Evolutionary conservation across 805 yeast genomes (phyloP).

Genomic region (Kurtzmaniella fragi): DNA sequence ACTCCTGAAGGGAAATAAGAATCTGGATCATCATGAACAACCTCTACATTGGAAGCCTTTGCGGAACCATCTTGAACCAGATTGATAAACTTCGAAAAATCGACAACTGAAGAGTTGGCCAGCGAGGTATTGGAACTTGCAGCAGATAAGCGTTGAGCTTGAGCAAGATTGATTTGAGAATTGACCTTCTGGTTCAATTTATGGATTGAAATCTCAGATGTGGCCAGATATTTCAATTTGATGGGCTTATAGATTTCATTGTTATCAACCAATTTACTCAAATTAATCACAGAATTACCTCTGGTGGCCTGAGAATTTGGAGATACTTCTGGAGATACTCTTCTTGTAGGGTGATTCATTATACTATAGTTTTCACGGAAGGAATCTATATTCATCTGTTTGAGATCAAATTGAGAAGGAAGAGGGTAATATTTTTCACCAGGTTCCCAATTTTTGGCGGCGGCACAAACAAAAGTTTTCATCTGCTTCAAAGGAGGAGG

Average conservation of each 20-base stretch:
- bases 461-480: constrained; percentile 25
- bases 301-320: constrained; percentile 39
- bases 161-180: constrained; percentile 31
- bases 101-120: constrained; percentile 18
- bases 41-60: constrained; percentile 3
- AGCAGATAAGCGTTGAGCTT: constrained; percentile 10
- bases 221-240: constrained; percentile 31
- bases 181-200: constrained; percentile 35
- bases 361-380: constrained; percentile 29
- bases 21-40: constrained; percentile 15
- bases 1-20: constrained; percentile 21
- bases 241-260: constrained; percentile 35
- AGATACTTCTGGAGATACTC: constrained; percentile 38
- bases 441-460: constrained; percentile 38
- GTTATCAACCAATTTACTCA: constrained; percentile 27
- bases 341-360: constrained; percentile 26
- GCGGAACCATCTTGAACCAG: constrained; percentile 1
- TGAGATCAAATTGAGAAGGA: constrained; percentile 29
- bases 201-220: constrained; percentile 35
- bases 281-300: constrained; percentile 36
- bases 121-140: constrained; percentile 11
- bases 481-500: constrained; percentile 6
- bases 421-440: constrained; percentile 19
- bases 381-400: constrained; percentile 33
- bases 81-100: constrained; percentile 13